phyloP scores from a whole-genome alignment of 2,329 filamentous ascomycete species.

The Aureobasidium vineae region DNA sequence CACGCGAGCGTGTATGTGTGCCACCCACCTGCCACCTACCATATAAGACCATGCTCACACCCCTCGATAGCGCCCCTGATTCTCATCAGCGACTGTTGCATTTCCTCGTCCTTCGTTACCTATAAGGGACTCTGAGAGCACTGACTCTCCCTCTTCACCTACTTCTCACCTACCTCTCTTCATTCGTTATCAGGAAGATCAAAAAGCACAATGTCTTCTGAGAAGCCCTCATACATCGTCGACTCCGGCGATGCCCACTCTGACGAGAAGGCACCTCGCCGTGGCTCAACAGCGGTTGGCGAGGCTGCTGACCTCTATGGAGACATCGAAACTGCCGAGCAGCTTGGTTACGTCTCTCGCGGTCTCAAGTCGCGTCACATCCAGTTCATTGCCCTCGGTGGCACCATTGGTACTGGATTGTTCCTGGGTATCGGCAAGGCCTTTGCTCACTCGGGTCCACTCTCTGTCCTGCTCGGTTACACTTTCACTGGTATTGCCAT shows the following conservation, averaged over 20 bases:
- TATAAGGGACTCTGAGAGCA: constrained; percentile 16
- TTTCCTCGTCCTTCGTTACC: neutral
- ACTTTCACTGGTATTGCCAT: constrained; percentile 33
- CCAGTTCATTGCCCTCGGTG: constrained; percentile 59
- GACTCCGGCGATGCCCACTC: constrained; percentile 7
- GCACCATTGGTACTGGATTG: constrained; percentile 48
- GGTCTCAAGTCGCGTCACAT: constrained; percentile 57
- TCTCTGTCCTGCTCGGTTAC: constrained; percentile 27
- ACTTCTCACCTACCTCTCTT: neutral
- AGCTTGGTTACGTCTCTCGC: constrained; percentile 53
- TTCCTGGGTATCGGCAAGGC: constrained; percentile 28
- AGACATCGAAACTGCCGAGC: constrained; percentile 51
- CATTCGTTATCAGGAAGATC: neutral
- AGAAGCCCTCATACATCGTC: constrained; percentile 26
- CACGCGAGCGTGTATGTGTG: constrained; percentile 3
- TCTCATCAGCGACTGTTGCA: constrained; percentile 5
- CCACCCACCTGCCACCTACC: neutral
- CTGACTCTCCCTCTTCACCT: neutral
- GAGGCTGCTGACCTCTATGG: constrained; percentile 56
- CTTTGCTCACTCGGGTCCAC: constrained; percentile 27
- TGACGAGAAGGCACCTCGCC: constrained; percentile 25
- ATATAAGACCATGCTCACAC: constrained; percentile 16
- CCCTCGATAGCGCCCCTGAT: neutral
- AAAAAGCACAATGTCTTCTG: constrained; percentile 12
- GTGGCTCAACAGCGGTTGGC: constrained; percentile 33